Evolutionary conservation across 768 basidiomycete genomes (phyloP), one percentile per base, ranked within the genome.

Genomic region (Leccinum broughii): DNA sequence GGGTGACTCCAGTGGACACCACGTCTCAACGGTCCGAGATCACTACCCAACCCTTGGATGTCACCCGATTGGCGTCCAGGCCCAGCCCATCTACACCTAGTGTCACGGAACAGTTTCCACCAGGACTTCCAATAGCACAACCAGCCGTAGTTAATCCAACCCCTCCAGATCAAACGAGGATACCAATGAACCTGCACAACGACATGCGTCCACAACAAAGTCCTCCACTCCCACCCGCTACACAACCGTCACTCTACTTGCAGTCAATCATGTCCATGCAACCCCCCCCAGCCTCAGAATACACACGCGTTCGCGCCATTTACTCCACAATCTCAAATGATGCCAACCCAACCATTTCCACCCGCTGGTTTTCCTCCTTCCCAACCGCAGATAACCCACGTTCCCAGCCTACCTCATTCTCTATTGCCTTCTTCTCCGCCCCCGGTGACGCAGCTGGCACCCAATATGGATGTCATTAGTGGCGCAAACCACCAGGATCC

Each of bases 1-100:
- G 86, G 30, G 76, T 78, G 15, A 86, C 85, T 14, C 85, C 85
- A 15, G 74, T 78, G 13, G 77, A 77, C 44, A 59, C 65, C 22
- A 35, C 62, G 3, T 55, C 65, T n/a, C 69, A 63, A 20, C 56
- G 49, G 49, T 54, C 50, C 24, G 52, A 53, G 24, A 56, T 51
- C 24, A 53, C 58, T 52, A 30, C 56, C 28, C 55, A 55, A 58
- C 61, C 28, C 32, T 41, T 34, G 2, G 54, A 41, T 37, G 26
- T 50, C 13, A 51, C 35, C 6, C 56, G 28, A 54, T 44, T 50
- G 11, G 55, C 51, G 35, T 26, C 59, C 28, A 57, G 48, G 28
- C 30, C 56, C 32, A 58, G 24, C 56, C 24, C 22, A 53, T 49
- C 58, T 17, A 28, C n/a, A 37, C 51, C 56, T 17, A 44, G 41